These are phyloP conservation scores for Rhizopogon vesiculosus DNA, from an alignment of 768 basidiomycete genomes.

Conservation along the genomic window DNA sequence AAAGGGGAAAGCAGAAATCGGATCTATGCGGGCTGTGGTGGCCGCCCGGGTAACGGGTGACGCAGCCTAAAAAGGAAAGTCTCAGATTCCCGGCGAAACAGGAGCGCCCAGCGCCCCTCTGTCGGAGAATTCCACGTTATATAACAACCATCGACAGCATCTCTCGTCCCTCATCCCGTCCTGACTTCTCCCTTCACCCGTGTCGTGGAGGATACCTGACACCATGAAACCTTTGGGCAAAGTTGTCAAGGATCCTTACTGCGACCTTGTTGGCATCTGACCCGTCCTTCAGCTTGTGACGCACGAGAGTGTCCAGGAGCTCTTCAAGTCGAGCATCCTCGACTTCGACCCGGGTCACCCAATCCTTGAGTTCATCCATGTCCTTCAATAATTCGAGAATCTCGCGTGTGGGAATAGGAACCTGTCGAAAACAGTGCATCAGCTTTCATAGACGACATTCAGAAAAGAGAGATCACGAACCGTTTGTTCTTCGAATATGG, in stretches of 20 bases:
- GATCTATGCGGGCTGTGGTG: no score
- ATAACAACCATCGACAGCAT: background rate
- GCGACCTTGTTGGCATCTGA: slow-evolving; percentile 8
- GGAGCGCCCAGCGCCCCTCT: background rate
- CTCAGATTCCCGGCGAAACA: no score
- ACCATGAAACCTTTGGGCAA: slow-evolving; percentile 18
- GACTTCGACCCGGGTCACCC: slow-evolving; percentile 14
- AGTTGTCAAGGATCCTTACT: slow-evolving; percentile 13
- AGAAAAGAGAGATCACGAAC: background rate
- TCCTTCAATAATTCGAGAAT: slow-evolving; percentile 16
- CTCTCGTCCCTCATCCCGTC: background rate
- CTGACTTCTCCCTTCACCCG: background rate
- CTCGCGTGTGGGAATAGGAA: background rate
- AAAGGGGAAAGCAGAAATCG: no score
- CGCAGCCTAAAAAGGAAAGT: no score
- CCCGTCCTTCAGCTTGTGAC: background rate
- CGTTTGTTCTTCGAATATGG: background rate
- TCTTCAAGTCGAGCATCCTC: slow-evolving; percentile 5
- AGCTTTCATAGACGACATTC: background rate
- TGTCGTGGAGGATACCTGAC: background rate
- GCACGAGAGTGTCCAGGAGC: slow-evolving; percentile 1
- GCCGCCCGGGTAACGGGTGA: no score
- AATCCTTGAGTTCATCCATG: slow-evolving; percentile 17
- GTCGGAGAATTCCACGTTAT: background rate
- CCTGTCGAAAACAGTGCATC: background rate